Conservation (phyloP, 192 early-diverging fungal genomes). For the Coemansia sp. region DNA sequence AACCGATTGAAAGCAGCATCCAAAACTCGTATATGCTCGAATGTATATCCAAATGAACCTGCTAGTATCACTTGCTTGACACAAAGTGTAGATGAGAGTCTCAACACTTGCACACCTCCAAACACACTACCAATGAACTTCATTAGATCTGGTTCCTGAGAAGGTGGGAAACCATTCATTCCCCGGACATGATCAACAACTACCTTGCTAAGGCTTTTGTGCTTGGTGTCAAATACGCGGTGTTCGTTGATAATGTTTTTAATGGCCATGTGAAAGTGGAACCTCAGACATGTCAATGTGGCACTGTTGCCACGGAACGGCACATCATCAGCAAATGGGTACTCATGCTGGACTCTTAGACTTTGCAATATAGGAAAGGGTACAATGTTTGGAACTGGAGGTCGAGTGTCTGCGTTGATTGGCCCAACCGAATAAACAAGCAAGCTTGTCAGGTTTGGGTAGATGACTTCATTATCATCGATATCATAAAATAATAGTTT, state of each 20-base stretch:
- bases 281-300: too few species aligned
- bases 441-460: constrained; percentile 4
- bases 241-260: too few species aligned
- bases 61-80: neutral
- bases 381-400: neutral
- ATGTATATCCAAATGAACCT: neutral
- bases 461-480: neutral
- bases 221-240: too few species aligned
- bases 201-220: too few species aligned
- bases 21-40: neutral
- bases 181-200: too few species aligned
- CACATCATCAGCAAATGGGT: constrained; percentile 14
- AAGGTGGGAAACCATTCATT: too few species aligned
- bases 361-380: constrained; percentile 5
- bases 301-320: too few species aligned
- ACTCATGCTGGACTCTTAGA: neutral
- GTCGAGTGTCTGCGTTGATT: neutral
- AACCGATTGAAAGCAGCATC: neutral
- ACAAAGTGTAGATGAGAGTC: too few species aligned
- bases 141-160: too few species aligned
- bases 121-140: too few species aligned
- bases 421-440: neutral
- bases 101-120: too few species aligned
- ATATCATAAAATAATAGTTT: neutral
- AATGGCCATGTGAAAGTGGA: too few species aligned